Percentiles rank a stretch among this genome's conserved stretches.
phyloP scores from a whole-genome alignment of 345 rosid genomes.

The Physaria fendleri region DNA sequence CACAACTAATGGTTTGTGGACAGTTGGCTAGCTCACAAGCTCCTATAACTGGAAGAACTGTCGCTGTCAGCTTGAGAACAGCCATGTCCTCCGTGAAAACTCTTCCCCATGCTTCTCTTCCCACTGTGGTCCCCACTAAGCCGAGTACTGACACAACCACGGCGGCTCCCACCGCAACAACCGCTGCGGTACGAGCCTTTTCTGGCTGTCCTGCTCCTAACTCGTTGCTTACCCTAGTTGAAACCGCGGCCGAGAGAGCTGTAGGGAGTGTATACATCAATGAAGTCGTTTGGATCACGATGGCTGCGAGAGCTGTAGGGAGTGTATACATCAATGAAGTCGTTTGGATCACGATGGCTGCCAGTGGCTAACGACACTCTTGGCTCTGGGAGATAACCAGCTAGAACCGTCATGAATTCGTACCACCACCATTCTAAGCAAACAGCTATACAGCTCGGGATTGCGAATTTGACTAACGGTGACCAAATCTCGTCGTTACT shows the following conservation, averaged over 20 bases:
- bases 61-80: constrained; percentile 48
- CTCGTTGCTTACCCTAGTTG: constrained; percentile 82
- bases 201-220: constrained; percentile 69
- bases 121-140: constrained; percentile 50
- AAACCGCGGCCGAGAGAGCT: constrained; percentile 65
- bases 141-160: constrained; percentile 46
- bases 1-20: constrained; percentile 91
- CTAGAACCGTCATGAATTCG: constrained; percentile 81
- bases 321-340: constrained; percentile 80
- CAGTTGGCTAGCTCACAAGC: constrained; percentile 90
- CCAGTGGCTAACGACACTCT: constrained; percentile 51
- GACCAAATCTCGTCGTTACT: constrained; percentile 44
- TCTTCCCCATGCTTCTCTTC: constrained; percentile 63
- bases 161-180: constrained; percentile 54
- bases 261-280: constrained; percentile 76
- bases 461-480: constrained; percentile 47
- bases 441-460: constrained; percentile 78
- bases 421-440: constrained; percentile 99
- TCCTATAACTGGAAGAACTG: constrained; percentile 72
- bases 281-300: constrained; percentile 82
- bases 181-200: constrained; percentile 53
- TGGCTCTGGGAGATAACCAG: constrained; percentile 63
- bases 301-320: constrained; percentile 66
- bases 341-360: constrained; percentile 81
- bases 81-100: constrained; percentile 51